Base-by-base conservation (phyloP, 768 basidiomycete species). In the Coprinopsis strossmayeri region DNA sequence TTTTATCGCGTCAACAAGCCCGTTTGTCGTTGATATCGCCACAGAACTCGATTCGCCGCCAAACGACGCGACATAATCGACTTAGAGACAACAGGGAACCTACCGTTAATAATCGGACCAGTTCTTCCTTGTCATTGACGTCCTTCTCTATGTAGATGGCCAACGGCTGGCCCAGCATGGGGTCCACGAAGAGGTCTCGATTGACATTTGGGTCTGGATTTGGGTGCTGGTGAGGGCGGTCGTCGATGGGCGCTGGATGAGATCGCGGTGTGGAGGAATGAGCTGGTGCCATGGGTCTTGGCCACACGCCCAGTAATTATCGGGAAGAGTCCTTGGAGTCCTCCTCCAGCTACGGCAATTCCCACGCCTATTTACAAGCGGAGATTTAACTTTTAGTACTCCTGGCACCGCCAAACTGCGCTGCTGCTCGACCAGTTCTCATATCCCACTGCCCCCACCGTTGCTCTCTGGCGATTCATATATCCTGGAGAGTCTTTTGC, bases 241-340 rank as follows among this genome's bases (percentile, higher is more conserved):
- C 61, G 47, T 61, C 56, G 46, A 61, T 57, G 34, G 61, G 55
- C 41, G 64, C 69, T 56, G 74, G 73, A 38, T 62, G 56, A 30
- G 55, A 47, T 64, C 76, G 79, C 62, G 76, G 72, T 60, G 65
- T 69, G 53, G 74, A 70, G 64, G 78, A 69, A 67, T 81, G 82
- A 62, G 76, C 77, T 70, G 84, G 84, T 86, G 84, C 84, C 84
- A 87, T 87, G 84, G 84, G 84, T 85, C 84, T 71, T 68, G 64
- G 57, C 67, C 64, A 56, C 11, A 26, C 21, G 40, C 21, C 55
- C 57, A 53, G 59, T 53, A 59, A 38, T 27, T 63, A 62, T 59
- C 58, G 59, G 62, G 50, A 57, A 64, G 61, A 68, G 73, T 71
- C 69, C 69, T 73, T 66, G 73, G 72, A 71, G 73, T 74, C 73